Evolutionary conservation across 768 basidiomycete species (phyloP).

Genomic region (Suillus bovinus): DNA sequence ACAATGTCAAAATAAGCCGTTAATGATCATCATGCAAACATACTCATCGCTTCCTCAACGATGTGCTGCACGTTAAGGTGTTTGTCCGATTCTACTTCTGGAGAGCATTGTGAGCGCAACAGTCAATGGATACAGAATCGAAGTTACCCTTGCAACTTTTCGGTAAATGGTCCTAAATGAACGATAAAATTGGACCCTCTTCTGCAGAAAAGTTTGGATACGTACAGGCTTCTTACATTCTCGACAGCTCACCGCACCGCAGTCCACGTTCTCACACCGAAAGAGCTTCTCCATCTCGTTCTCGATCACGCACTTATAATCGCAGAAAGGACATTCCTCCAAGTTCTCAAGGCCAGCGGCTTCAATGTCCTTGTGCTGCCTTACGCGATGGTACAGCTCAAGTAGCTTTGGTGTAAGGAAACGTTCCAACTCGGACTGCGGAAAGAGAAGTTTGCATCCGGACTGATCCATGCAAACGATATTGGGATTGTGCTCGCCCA

Average conservation of each 20-base stretch:
- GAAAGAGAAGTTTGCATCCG: slow-evolving; percentile 68
- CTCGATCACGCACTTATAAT: slow-evolving; percentile 81
- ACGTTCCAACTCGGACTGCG: slow-evolving; percentile 65
- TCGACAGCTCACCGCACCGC: slow-evolving; percentile 76
- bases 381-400: slow-evolving; percentile 69
- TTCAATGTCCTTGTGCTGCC: slow-evolving; percentile 78
- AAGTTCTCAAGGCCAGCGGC: slow-evolving; percentile 76
- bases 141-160: slow-evolving; percentile 71
- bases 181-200: not conserved
- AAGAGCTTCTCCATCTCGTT: slow-evolving; percentile 63
- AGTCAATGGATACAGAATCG: not conserved
- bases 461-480: slow-evolving; percentile 84
- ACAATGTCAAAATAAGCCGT: slow-evolving; percentile 3
- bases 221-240: slow-evolving; percentile 72
- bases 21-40: slow-evolving; percentile 18
- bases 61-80: slow-evolving; percentile 72
- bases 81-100: slow-evolving; percentile 77
- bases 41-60: slow-evolving; percentile 94
- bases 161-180: slow-evolving; percentile 70
- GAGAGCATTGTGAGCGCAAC: slow-evolving; percentile 9
- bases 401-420: slow-evolving; percentile 68
- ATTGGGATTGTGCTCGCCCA: slow-evolving; percentile 61
- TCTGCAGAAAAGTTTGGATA: slow-evolving; percentile 10
- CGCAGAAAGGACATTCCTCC: slow-evolving; percentile 91
- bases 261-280: slow-evolving; percentile 59